Conservation (phyloP, 345 rosid species). For the Linum usitatissimum region DNA sequence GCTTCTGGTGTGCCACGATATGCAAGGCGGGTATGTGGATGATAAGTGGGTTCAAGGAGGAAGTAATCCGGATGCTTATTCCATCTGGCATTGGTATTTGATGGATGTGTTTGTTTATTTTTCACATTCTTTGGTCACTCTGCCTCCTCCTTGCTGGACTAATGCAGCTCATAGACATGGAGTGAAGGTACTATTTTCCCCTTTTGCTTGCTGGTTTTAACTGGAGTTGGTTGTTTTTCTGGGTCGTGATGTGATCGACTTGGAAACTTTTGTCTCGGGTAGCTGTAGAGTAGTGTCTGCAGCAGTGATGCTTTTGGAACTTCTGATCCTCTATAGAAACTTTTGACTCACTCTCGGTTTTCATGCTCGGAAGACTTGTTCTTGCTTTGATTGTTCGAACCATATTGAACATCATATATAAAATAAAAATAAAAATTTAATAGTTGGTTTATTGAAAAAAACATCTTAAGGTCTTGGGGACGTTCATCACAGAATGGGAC, state of each 20-base stretch:
- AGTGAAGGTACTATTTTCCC: conserved; percentile 39
- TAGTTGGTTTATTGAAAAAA: background rate
- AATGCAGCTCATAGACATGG: conserved; percentile 88
- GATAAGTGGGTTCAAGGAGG: conserved; percentile 93
- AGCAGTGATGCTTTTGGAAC: too few relatives aligned
- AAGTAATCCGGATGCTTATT: conserved; percentile 37
- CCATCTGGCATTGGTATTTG: conserved; percentile 88
- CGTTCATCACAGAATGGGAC: conserved; percentile 78
- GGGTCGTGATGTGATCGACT: background rate
- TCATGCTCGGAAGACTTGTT: too few relatives aligned
- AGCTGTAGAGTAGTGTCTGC: too few relatives aligned
- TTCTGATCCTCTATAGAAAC: too few relatives aligned
- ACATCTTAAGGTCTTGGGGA: conserved; percentile 54
- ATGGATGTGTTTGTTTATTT: conserved; percentile 80
- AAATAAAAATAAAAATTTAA: background rate
- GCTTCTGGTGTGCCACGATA: conserved; percentile 73
- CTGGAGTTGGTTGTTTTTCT: background rate
- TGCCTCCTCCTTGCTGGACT: conserved; percentile 93
- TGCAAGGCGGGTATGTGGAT: conserved; percentile 64
- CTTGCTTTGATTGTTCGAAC: too few relatives aligned
- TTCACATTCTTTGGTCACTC: conserved; percentile 59
- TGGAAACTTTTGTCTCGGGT: too few relatives aligned
- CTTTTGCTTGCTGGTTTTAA: background rate
- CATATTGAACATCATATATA: too few relatives aligned
- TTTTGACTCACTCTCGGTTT: too few relatives aligned